Percentiles rank a stretch among this genome's conserved stretches.
phyloP scores from a whole-genome alignment of 805 yeast genomes.

The Saccharomycopsis amapae region DNA sequence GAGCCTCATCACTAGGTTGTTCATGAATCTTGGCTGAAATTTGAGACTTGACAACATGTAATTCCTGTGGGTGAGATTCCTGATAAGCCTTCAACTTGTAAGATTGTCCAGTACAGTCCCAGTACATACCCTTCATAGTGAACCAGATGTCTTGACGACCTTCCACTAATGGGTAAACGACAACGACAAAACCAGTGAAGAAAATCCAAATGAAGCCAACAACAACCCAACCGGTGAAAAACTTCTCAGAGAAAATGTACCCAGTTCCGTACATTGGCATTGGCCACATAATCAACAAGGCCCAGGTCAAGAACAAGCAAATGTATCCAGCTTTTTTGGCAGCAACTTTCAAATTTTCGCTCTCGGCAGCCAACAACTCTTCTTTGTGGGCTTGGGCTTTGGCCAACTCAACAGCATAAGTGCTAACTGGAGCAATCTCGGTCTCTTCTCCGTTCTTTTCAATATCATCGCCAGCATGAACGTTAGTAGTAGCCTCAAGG shows the following conservation, averaged over 20 bases:
- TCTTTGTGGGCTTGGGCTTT: constrained; percentile 23
- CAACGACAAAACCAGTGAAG: constrained; percentile 54
- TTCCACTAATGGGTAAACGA: constrained; percentile 65
- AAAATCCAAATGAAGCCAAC: constrained; percentile 81
- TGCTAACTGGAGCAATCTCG: constrained; percentile 15
- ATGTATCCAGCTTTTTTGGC: constrained; percentile 55
- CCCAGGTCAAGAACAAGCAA: constrained; percentile 53
- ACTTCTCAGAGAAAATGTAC: constrained; percentile 65
- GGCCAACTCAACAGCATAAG: constrained; percentile 15
- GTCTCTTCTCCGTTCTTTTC: constrained; percentile 7
- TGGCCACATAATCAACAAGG: constrained; percentile 76
- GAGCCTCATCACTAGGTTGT: too few species aligned
- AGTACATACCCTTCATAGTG: constrained; percentile 69
- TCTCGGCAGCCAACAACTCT: constrained; percentile 40
- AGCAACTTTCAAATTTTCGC: constrained; percentile 43
- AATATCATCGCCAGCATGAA: constrained; percentile 2
- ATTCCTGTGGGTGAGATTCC: constrained; percentile 57
- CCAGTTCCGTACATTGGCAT: constrained; percentile 88
- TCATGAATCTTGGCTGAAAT: constrained; percentile 28
- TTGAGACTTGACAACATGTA: constrained; percentile 69
- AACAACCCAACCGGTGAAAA: constrained; percentile 85
- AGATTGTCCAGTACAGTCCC: constrained; percentile 78
- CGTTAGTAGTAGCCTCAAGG: constrained; percentile 34
- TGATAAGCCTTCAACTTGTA: constrained; percentile 75
- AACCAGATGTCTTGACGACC: constrained; percentile 61